A percentile compares a stretch with the other conserved stretches of the same genome.
phyloP scores from a whole-genome alignment of 352 stramenopile species.

The Globisporangium uncinulatum region DNA sequence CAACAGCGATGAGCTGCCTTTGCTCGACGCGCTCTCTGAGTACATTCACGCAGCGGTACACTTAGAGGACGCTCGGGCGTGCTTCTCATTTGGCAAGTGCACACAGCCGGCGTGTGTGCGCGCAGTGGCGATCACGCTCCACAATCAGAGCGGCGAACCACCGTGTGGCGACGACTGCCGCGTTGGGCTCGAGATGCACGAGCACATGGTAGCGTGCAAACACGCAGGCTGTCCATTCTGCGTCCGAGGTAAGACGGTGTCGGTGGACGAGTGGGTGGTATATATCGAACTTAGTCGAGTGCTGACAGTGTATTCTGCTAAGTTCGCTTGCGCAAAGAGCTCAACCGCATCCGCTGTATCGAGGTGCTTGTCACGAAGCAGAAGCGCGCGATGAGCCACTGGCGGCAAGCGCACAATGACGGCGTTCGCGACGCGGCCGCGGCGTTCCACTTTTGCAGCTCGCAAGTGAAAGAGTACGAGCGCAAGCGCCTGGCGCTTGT shows the following conservation, averaged over 20 bases:
- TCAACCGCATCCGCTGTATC: constrained; percentile 14
- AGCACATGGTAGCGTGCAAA: constrained; percentile 22
- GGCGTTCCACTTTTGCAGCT: constrained; percentile 15
- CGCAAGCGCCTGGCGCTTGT: constrained; percentile 18
- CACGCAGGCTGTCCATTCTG: constrained; percentile 23
- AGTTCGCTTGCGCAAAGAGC: constrained; percentile 11
- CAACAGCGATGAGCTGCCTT: constrained; percentile 11
- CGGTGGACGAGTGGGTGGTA: neutral
- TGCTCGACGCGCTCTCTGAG: constrained; percentile 29
- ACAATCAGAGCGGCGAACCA: constrained; percentile 13
- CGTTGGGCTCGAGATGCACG: constrained; percentile 17
- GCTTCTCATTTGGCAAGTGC: constrained; percentile 21
- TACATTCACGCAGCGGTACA: constrained; percentile 25
- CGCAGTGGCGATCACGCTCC: constrained; percentile 14
- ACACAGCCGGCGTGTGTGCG: constrained; percentile 15
- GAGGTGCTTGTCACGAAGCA: constrained; percentile 14
- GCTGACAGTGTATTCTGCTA: neutral
- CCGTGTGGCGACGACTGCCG: constrained; percentile 21
- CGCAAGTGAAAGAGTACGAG: constrained; percentile 23
- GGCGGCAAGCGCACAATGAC: constrained; percentile 10
- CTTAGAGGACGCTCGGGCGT: constrained; percentile 26
- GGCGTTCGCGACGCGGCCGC: constrained; percentile 7
- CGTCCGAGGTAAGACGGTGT: constrained; percentile 21
- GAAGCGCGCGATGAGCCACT: constrained; percentile 13
- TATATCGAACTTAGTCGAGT: neutral